Evolutionary conservation across 2,329 filamentous ascomycete genomes (phyloP), one percentile per base, ranked within the genome.

Genomic region (Fusarium goolgardi): DNA sequence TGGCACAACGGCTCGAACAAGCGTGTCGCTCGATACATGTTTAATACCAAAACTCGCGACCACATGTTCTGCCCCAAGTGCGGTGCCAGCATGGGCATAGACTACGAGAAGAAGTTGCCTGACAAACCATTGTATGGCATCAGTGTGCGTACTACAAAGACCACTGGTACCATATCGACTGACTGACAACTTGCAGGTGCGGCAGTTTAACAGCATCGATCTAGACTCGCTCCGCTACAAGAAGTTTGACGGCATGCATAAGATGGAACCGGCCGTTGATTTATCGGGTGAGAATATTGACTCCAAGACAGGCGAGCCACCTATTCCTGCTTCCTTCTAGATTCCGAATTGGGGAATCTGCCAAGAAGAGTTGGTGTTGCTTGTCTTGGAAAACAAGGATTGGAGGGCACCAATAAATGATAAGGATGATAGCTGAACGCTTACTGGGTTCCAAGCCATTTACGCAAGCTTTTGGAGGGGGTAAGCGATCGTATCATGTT

Each of bases 51-150:
- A 71, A 59, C 73, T 43, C 81, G 80, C 62, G 81, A 83, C 61
- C 82, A 84, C 69, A 78, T 85, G 76, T 85, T 84, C 67, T 85
- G 83, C 61, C 77, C 78, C 31, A 78, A 79, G 61, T 85, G 83
- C 70, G 82, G 83, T 16, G 74, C 79, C 29, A 83, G 81, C 64
- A 75, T 84, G 20, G 81, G 80, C 2, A 83, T 84, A 58, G 82
- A 84, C 65, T 84, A 83, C 64, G 61, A 68, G 25, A 66, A 70
- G 15, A 64, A 57, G 7, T 74, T 76, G 10, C 71, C 73, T 0
- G 61, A 67, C 6, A 23, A 52, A 18, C 67, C 67, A 41, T 65
- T 63, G 1, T 84, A 82, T 62, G 83, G 82, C 5, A 78, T 85
- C 56, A 84, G 79, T 59, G 82, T 84, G 63, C 64, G 80, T 70